Conservation (phyloP, 2,329 filamentous ascomycete genomes). For the Tolypocladium endophyticum region DNA sequence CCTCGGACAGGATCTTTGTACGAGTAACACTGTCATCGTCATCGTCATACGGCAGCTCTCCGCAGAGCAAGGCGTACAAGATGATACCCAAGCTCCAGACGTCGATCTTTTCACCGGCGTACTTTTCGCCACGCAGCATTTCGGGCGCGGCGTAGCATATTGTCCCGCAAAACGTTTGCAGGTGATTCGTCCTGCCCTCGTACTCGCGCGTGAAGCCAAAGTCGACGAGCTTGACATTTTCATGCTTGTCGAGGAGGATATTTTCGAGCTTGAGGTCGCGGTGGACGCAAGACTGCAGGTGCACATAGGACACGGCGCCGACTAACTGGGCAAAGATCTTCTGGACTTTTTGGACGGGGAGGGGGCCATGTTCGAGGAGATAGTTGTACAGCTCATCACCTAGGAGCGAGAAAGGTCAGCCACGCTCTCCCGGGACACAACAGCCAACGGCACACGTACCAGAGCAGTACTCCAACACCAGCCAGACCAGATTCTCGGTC, state of each 20-base stretch:
- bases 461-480: slow-evolving; percentile 92
- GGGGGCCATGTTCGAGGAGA: slow-evolving; percentile 73
- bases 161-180: slow-evolving; percentile 96
- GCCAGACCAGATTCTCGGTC: slow-evolving; percentile 88
- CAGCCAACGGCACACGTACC: slow-evolving; percentile 40
- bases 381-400: slow-evolving; percentile 97
- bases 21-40: slow-evolving; percentile 87
- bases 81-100: slow-evolving; percentile 89
- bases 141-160: slow-evolving; percentile 97
- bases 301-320: slow-evolving; percentile 89
- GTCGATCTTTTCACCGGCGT: slow-evolving; percentile 94
- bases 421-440: background rate
- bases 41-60: slow-evolving; percentile 89
- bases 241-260: slow-evolving; percentile 89
- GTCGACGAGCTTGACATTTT: slow-evolving; percentile 95
- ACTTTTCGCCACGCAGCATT: slow-evolving; percentile 97
- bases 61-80: slow-evolving; percentile 69
- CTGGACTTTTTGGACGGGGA: slow-evolving; percentile 79
- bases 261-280: slow-evolving; percentile 88
- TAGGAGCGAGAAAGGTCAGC: slow-evolving; percentile 25
- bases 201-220: slow-evolving; percentile 98
- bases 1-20: slow-evolving; percentile 70
- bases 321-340: slow-evolving; percentile 94
- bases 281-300: slow-evolving; percentile 90
- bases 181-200: slow-evolving; percentile 83